These are phyloP conservation scores for Physcomitrium patens DNA, from an alignment of 225 moss, liverwort and hornwort genomes.

Conservation along the genomic window DNA sequence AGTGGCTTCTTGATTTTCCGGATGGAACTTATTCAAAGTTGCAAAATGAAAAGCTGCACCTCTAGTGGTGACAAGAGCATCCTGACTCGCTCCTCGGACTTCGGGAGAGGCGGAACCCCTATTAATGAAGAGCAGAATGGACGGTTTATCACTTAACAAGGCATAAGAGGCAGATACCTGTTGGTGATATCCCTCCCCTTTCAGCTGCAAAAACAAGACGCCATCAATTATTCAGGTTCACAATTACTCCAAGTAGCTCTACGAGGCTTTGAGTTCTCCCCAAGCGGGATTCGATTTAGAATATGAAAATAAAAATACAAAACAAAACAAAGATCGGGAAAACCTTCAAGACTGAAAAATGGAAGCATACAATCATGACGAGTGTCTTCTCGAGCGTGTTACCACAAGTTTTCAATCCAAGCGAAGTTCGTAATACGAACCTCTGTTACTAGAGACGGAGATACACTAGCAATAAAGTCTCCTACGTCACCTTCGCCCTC, in stretches of 20 bases:
- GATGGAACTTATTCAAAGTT: background rate
- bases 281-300: no score
- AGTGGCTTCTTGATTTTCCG: background rate
- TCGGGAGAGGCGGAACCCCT: constrained; percentile 39
- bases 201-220: constrained; percentile 38
- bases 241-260: no score
- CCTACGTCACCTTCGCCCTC: constrained; percentile 36
- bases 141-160: constrained; percentile 41
- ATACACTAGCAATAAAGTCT: constrained; percentile 36
- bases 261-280: no score
- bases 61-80: constrained; percentile 31
- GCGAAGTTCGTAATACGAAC: constrained; percentile 14
- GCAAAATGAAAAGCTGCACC: constrained; percentile 40
- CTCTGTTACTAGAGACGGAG: constrained; percentile 35
- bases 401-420: background rate
- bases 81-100: constrained; percentile 32
- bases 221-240: background rate
- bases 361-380: no score
- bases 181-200: constrained; percentile 33
- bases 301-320: no score
- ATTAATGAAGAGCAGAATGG: constrained; percentile 52
- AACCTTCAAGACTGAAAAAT: no score
- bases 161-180: constrained; percentile 29
- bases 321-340: no score
- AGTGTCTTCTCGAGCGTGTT: no score